Evolutionary conservation across 106 monocot genomes (phyloP).

Genomic region (Triglochin maritima): DNA sequence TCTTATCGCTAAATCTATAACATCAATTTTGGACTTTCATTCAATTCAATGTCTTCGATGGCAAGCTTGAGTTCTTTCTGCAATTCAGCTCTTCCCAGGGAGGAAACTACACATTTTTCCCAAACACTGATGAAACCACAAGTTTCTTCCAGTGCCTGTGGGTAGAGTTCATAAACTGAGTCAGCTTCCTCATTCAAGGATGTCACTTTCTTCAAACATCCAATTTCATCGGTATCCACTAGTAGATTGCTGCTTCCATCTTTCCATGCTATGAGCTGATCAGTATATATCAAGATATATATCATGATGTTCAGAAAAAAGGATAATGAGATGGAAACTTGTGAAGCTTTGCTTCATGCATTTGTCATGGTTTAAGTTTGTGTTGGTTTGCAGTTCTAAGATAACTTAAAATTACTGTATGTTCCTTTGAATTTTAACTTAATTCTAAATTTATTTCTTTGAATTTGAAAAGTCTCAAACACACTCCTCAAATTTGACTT

Average conservation of each 20-base stretch:
- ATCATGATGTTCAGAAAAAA: too few species aligned
- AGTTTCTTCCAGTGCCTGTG: not conserved
- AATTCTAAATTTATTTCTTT: too few species aligned
- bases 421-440: too few species aligned
- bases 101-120: constrained; percentile 29
- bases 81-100: constrained; percentile 19
- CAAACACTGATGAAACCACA: constrained; percentile 28
- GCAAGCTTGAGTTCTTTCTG: constrained; percentile 44
- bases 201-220: constrained; percentile 34
- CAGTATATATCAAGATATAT: not conserved
- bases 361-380: too few species aligned
- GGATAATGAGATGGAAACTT: not conserved
- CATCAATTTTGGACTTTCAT: too few species aligned
- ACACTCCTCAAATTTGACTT: too few species aligned
- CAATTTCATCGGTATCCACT: constrained; percentile 43
- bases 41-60: constrained; percentile 22
- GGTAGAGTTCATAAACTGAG: constrained; percentile 51
- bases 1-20: too few species aligned
- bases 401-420: too few species aligned
- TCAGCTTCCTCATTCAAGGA: constrained; percentile 61
- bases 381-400: too few species aligned
- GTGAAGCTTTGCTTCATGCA: too few species aligned
- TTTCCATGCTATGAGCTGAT: constrained; percentile 82
- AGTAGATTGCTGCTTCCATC: constrained; percentile 48
- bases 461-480: too few species aligned